These are phyloP conservation scores for Trichoderma reesei DNA, from an alignment of 495 filamentous ascomycete genomes.

Conservation along the genomic window DNA sequence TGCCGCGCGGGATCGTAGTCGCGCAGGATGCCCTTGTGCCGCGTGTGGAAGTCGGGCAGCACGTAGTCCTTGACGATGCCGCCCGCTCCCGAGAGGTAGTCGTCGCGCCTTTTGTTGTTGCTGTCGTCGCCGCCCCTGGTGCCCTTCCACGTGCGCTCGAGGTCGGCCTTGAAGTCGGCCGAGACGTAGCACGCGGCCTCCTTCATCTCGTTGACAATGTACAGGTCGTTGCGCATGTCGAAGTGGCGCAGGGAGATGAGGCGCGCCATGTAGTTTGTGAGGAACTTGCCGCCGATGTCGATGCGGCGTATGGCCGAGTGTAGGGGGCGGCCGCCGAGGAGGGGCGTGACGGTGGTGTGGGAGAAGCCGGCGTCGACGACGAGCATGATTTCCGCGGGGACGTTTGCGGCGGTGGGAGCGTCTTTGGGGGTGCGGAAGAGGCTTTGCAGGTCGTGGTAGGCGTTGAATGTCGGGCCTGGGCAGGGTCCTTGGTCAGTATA, in stretches of 20 bases:
- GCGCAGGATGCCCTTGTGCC: conserved; percentile 60
- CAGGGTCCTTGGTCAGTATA: conserved; percentile 10
- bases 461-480: conserved; percentile 54
- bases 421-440: conserved; percentile 44
- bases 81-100: conserved; percentile 45
- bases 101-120: conserved; percentile 26
- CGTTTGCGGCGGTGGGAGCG: conserved; percentile 31
- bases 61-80: conserved; percentile 89
- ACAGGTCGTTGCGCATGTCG: conserved; percentile 86
- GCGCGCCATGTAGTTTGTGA: conserved; percentile 92
- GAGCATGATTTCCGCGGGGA: conserved; percentile 71
- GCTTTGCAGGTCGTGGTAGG: conserved; percentile 68
- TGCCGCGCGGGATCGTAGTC: conserved; percentile 58
- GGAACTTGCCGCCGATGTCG: conserved; percentile 81
- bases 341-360: conserved; percentile 83
- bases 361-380: conserved; percentile 90
- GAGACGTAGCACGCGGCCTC: conserved; percentile 81
- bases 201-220: conserved; percentile 92
- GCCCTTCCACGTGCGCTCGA: conserved; percentile 81
- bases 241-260: conserved; percentile 83
- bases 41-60: conserved; percentile 77
- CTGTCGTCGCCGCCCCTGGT: conserved; percentile 35
- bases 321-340: conserved; percentile 69
- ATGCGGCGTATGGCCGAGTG: conserved; percentile 77
- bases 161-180: conserved; percentile 63